Base-by-base conservation (phyloP, 2,329 filamentous ascomycete species). In the Fulvia fulva region DNA sequence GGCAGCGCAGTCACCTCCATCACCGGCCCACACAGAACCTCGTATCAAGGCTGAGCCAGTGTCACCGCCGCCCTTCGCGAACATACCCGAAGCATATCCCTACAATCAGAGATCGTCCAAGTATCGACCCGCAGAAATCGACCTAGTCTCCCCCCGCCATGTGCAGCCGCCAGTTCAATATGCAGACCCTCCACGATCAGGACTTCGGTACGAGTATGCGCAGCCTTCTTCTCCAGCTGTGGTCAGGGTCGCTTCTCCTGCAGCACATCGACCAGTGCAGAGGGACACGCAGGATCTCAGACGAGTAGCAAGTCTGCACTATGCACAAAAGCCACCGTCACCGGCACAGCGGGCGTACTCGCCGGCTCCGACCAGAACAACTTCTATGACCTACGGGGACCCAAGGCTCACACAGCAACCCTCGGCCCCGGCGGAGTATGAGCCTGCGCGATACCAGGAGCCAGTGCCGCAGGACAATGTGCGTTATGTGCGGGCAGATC, bases 41-140 rank as follows among this genome's bases (percentile, higher is more conserved):
- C 80, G 80, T 62, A 84, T 87, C 68, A 87, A 87, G 68, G 79
- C 83, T 64, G 84, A 87, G 67, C 83, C 84, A 7, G 74, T 85
- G 19, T 87, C 84, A 12, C 84, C 84, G 21, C 82, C 82, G 44
- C 80, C 81, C 1, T 81, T 86, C 59, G 72, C 77, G 14, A 65
- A 66, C 21, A 63, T 74, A 44, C 60, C 74, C 37, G 73, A 77
- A 51, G 59, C 65, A 26, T 74, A 74, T 44, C 67, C 73, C 16
- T 72, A 75, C 51, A 74, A 74, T 55, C 74, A 75, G 34, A 69
- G 76, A 56, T 72, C 73, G 47, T 67, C 74, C 16, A 71, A 75
- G 46, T 68, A 73, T 23, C 56, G 63, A 34, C 65, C 71, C 8
- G 67, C 69, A 19, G 72, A 77, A 53, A 65, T 74, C 43, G 76